Evolutionary conservation across 192 early-diverging fungal genomes (phyloP).

Genomic region (Backusella parvicylindrica): DNA sequence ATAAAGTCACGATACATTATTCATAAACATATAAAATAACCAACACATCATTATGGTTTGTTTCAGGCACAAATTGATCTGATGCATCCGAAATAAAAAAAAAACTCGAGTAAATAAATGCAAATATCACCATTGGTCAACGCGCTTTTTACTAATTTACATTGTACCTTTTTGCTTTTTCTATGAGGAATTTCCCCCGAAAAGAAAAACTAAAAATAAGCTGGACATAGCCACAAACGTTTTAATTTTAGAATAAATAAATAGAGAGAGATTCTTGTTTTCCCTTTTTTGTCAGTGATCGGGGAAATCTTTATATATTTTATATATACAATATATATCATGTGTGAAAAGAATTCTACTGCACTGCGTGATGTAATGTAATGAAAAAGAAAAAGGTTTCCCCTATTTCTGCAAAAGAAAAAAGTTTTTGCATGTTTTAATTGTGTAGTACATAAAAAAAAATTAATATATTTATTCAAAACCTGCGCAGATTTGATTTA

Average conservation of each 20-base stretch:
- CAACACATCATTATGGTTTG: background rate
- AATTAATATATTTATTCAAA: background rate
- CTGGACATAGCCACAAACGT: background rate
- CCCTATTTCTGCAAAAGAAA: background rate
- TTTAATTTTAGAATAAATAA: background rate
- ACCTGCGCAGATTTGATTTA: background rate
- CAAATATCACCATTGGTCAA: background rate
- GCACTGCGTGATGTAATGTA: background rate
- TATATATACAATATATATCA: too few species aligned
- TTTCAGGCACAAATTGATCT: background rate
- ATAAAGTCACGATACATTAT: background rate
- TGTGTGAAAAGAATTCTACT: background rate
- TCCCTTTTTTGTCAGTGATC: too few species aligned
- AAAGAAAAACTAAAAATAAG: background rate
- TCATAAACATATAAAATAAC: background rate
- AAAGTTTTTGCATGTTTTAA: background rate
- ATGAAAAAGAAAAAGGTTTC: background rate
- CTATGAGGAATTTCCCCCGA: background rate
- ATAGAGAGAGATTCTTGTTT: background rate
- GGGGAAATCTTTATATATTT: too few species aligned
- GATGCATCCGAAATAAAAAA: background rate
- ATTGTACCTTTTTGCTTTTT: background rate
- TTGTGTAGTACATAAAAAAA: background rate
- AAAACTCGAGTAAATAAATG: background rate
- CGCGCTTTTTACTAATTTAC: background rate